phyloP scores from a whole-genome alignment of 345 rosid genomes.

The Eucalyptus lansdowneana region DNA sequence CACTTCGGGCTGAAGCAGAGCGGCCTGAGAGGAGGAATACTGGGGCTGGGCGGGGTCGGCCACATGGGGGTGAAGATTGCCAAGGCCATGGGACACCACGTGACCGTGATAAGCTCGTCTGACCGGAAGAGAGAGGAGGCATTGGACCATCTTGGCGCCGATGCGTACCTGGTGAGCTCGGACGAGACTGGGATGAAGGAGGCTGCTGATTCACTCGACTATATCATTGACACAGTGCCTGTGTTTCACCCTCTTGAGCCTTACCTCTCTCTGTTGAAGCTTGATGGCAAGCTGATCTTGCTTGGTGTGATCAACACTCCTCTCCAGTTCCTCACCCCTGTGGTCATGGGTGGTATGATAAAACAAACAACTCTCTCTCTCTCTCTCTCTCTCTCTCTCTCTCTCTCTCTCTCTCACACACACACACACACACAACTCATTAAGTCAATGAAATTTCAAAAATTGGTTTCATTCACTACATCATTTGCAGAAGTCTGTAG shows the following conservation, averaged over 20 bases:
- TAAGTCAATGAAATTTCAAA: too few species aligned
- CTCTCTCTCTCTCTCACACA: too few species aligned
- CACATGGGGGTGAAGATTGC: constrained; percentile 98
- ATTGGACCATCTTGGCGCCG: constrained; percentile 75
- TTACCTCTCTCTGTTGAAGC: constrained; percentile 51
- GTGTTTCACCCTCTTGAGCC: constrained; percentile 79
- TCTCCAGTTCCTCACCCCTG: constrained; percentile 57
- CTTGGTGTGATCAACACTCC: constrained; percentile 75
- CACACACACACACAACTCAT: too few species aligned
- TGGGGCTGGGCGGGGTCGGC: constrained; percentile 96
- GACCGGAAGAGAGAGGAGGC: constrained; percentile 78
- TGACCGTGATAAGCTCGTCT: constrained; percentile 94
- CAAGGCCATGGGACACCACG: constrained; percentile 92
- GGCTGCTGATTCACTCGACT: constrained; percentile 71
- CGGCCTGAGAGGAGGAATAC: constrained; percentile 74
- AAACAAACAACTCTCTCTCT: not conserved
- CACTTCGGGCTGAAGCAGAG: constrained; percentile 60
- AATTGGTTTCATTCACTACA: too few species aligned
- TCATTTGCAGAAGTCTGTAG: too few species aligned
- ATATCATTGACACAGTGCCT: constrained; percentile 85
- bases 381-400: not conserved
- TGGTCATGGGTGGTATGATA: constrained; percentile 67
- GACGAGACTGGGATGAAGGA: constrained; percentile 43
- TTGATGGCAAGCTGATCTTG: constrained; percentile 82
- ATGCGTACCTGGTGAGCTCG: constrained; percentile 71